Evolutionary conservation across 2,329 filamentous ascomycete genomes (phyloP).

Genomic region (Fusarium ambrosium): DNA sequence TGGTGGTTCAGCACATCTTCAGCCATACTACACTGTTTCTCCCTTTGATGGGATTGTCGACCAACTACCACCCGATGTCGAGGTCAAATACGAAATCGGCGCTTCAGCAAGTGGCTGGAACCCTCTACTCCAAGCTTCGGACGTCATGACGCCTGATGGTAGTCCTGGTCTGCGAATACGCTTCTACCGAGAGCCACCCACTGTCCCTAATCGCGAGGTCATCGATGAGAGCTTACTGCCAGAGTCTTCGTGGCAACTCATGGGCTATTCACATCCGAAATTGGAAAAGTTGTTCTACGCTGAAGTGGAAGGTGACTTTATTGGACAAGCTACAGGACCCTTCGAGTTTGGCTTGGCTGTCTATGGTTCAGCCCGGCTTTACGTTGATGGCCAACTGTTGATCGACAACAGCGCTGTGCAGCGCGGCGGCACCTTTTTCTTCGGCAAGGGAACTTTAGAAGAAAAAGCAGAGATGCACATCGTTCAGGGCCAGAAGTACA

Average conservation of each 20-base stretch:
- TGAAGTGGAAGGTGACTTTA: constrained; percentile 38
- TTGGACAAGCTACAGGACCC: constrained; percentile 26
- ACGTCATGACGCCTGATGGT: not conserved
- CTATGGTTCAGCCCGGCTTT: constrained; percentile 50
- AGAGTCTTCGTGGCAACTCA: constrained; percentile 40
- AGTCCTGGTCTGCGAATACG: constrained; percentile 7
- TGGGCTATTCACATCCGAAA: constrained; percentile 42
- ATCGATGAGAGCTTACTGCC: constrained; percentile 35
- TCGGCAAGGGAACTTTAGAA: constrained; percentile 51
- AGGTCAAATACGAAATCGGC: constrained; percentile 4
- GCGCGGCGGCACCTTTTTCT: constrained; percentile 51
- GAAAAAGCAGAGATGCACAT: constrained; percentile 36
- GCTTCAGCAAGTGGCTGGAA: constrained; percentile 3
- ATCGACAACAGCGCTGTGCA: constrained; percentile 49
- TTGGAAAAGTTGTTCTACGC: constrained; percentile 35
- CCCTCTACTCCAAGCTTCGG: not conserved
- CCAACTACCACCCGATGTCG: not conserved
- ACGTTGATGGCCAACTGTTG: constrained; percentile 49
- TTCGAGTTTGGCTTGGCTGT: constrained; percentile 52
- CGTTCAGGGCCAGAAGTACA: constrained; percentile 21
- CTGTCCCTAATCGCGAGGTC: not conserved
- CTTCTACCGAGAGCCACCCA: constrained; percentile 10
- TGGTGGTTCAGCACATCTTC: constrained; percentile 50
- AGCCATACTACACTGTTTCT: constrained; percentile 49
- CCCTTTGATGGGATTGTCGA: constrained; percentile 47